Conservation (phyloP, 2,329 filamentous ascomycete genomes). For the Coniochaeta sp. region DNA sequence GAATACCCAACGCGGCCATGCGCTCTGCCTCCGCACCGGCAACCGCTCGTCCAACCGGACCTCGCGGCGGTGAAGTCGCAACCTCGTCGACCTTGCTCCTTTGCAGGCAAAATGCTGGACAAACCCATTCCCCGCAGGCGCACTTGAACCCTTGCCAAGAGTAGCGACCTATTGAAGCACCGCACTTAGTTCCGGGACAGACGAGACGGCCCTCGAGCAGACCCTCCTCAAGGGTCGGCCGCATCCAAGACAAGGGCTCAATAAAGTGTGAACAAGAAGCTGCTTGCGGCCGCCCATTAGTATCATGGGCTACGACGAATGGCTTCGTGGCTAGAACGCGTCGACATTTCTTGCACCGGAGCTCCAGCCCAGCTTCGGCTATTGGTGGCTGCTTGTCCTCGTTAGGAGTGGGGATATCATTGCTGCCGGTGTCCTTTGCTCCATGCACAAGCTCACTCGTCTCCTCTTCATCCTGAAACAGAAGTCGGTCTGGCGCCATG, state of each 20-base stretch:
- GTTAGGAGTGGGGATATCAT: background rate
- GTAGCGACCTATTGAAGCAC: slow-evolving; percentile 78
- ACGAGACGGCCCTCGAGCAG: slow-evolving; percentile 75
- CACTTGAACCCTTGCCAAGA: slow-evolving; percentile 95
- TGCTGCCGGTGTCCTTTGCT: slow-evolving; percentile 1
- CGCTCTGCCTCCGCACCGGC: slow-evolving; percentile 11
- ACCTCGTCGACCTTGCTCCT: slow-evolving; percentile 75
- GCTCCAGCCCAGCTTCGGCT: slow-evolving; percentile 38
- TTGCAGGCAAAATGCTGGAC: slow-evolving; percentile 81
- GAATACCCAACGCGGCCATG: slow-evolving; percentile 36
- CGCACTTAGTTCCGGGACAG: slow-evolving; percentile 74
- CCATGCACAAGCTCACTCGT: slow-evolving; percentile 9
- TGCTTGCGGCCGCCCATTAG: slow-evolving; percentile 7
- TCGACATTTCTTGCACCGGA: slow-evolving; percentile 90
- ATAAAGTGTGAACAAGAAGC: slow-evolving; percentile 71
- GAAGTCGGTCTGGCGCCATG: slow-evolving; percentile 73
- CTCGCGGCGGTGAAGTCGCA: slow-evolving; percentile 5
- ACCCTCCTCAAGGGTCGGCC: slow-evolving; percentile 69
- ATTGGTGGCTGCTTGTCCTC: background rate
- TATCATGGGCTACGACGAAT: slow-evolving; percentile 60
- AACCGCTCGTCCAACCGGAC: slow-evolving; percentile 7
- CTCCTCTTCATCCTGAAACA: slow-evolving; percentile 70
- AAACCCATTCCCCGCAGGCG: slow-evolving; percentile 84
- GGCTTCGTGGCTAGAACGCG: slow-evolving; percentile 46
- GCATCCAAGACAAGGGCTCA: slow-evolving; percentile 94